These are phyloP conservation scores for Candida stauntonica DNA, from an alignment of 805 yeast species.

Conservation along the genomic window DNA sequence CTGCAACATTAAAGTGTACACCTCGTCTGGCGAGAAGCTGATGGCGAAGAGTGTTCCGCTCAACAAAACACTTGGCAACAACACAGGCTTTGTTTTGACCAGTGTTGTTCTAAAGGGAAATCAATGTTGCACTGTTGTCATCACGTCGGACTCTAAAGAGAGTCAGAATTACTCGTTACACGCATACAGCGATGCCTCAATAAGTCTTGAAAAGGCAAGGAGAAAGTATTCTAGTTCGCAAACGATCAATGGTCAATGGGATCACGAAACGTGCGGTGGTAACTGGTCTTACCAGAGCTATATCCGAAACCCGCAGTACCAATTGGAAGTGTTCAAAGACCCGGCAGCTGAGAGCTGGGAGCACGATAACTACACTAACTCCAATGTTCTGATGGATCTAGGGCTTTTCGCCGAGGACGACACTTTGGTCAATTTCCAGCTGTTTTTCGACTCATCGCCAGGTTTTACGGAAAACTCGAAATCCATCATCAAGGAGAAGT, in stretches of 20 bases:
- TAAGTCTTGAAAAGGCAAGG: constrained; percentile 30
- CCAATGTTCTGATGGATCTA: constrained; percentile 3
- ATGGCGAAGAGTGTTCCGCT: constrained; percentile 13
- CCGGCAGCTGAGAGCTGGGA: constrained; percentile 8
- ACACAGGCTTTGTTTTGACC: constrained; percentile 38
- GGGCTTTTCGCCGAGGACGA: constrained; percentile 24
- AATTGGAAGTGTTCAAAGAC: constrained; percentile 29
- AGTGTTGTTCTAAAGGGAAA: constrained; percentile 29
- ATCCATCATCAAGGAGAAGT: constrained; percentile 34
- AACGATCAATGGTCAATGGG: constrained; percentile 42
- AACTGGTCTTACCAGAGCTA: constrained; percentile 45
- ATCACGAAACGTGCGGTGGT: constrained; percentile 45
- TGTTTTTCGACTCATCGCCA: constrained; percentile 37
- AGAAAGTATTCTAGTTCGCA: constrained; percentile 21
- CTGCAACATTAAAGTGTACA: constrained; percentile 28
- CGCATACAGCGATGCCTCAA: constrained; percentile 10
- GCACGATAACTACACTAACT: constrained; percentile 8
- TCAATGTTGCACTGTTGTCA: constrained; percentile 29
- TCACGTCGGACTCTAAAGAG: constrained; percentile 10
- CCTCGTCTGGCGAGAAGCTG: constrained; percentile 30
- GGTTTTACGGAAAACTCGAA: constrained; percentile 29
- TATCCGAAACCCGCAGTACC: constrained; percentile 53
- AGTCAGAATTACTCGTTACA: constrained; percentile 22
- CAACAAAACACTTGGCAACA: constrained; percentile 21
- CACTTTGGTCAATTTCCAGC: constrained; percentile 37